phyloP scores from a whole-genome alignment of 805 yeast species.

The Debaryomyces prosopidis region DNA sequence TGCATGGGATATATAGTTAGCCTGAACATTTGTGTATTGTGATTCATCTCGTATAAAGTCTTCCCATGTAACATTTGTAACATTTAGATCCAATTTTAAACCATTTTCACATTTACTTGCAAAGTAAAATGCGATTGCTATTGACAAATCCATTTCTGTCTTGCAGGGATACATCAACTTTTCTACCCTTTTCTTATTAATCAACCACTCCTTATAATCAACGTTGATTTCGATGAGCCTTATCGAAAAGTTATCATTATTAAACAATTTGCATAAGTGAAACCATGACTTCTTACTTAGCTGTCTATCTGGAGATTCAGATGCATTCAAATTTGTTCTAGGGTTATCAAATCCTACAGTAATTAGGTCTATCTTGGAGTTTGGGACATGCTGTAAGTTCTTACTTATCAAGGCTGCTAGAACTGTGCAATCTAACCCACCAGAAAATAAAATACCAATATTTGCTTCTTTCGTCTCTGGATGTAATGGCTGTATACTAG shows the following conservation, averaged over 20 bases:
- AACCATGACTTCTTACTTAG: slow-evolving; percentile 67
- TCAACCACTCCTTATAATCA: slow-evolving; percentile 62
- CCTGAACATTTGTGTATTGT: slow-evolving; percentile 5
- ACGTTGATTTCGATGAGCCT: slow-evolving; percentile 72
- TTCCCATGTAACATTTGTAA: slow-evolving; percentile 14
- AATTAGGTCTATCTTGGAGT: slow-evolving; percentile 60
- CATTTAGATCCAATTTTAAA: slow-evolving; percentile 14
- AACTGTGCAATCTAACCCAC: slow-evolving; percentile 92
- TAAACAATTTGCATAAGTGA: slow-evolving; percentile 47
- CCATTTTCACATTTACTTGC: slow-evolving; percentile 61
- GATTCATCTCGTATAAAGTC: slow-evolving; percentile 14
- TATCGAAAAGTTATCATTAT: slow-evolving; percentile 34
- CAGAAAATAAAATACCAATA: slow-evolving; percentile 78
- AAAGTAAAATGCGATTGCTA: slow-evolving; percentile 93
- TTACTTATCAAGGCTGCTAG: slow-evolving; percentile 55
- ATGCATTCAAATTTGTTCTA: slow-evolving; percentile 59
- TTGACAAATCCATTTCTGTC: slow-evolving; percentile 94
- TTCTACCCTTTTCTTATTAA: slow-evolving; percentile 51
- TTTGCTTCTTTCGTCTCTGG: slow-evolving; percentile 25
- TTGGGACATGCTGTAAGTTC: slow-evolving; percentile 15
- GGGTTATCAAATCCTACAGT: slow-evolving; percentile 94
- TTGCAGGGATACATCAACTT: slow-evolving; percentile 76
- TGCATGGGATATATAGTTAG: slow-evolving; percentile 49
- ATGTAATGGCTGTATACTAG: slow-evolving; percentile 60
- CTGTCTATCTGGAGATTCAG: slow-evolving; percentile 82